phyloP scores from a whole-genome alignment of 768 basidiomycete genomes.

The Leccinum uliginosum region DNA sequence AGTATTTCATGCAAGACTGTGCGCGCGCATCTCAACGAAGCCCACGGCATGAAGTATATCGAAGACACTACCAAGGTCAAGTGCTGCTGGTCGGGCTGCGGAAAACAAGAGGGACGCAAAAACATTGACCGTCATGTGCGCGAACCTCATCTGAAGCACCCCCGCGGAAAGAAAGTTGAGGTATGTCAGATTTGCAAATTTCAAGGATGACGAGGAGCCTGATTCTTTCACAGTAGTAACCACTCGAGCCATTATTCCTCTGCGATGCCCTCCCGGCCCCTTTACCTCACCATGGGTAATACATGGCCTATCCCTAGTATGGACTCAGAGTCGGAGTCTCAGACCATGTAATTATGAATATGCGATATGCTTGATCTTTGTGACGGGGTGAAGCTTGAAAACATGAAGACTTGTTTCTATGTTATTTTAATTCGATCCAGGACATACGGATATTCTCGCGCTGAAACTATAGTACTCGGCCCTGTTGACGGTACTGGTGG shows the following conservation, averaged over 20 bases:
- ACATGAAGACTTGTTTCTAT: no score
- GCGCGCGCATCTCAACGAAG: neutral
- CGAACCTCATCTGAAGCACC: neutral
- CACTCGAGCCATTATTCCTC: neutral
- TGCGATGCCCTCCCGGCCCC: neutral
- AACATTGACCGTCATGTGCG: conserved; percentile 4
- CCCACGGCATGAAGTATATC: neutral
- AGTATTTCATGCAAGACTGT: neutral
- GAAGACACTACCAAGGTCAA: accelerated
- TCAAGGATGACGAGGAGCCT: neutral
- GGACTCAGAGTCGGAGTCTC: neutral
- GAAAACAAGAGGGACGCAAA: neutral
- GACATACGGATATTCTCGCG: no score
- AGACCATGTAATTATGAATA: neutral
- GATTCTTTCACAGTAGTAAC: neutral
- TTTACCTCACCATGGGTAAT: neutral
- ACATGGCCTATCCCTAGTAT: neutral
- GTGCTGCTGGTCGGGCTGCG: neutral
- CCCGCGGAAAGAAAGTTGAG: neutral
- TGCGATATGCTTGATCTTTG: neutral
- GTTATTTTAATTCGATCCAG: no score
- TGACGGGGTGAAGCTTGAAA: no score
- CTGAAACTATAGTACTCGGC: no score
- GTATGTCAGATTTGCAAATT: neutral
- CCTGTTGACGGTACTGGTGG: no score